phyloP scores from a whole-genome alignment of 2,329 filamentous ascomycete genomes.

The Hypomyces rosellus region DNA sequence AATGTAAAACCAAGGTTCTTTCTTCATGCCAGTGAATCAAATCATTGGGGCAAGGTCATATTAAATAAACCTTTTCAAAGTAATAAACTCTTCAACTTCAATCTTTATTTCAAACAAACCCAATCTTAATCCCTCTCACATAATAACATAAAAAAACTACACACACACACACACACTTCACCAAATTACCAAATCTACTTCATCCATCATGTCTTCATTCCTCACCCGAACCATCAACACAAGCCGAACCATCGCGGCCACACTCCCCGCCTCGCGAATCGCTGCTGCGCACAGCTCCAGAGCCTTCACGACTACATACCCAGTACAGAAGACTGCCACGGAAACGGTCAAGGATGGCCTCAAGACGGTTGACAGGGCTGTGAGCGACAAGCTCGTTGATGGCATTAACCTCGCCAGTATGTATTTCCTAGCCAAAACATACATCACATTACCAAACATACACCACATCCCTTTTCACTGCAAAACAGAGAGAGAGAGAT shows the following conservation, averaged over 20 bases:
- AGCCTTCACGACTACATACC: slow-evolving; percentile 43
- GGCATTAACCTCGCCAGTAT: slow-evolving; percentile 54
- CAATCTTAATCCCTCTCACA: too few relatives aligned
- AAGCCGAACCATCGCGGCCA: background rate
- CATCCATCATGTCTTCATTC: slow-evolving; percentile 8
- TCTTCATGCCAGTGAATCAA: too few relatives aligned
- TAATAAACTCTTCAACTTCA: too few relatives aligned
- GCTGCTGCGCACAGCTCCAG: slow-evolving; percentile 36
- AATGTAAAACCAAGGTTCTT: background rate
- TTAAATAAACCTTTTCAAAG: background rate
- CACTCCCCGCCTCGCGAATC: slow-evolving; percentile 29
- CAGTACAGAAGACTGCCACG: slow-evolving; percentile 41
- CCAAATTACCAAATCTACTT: background rate
- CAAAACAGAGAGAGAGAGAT: too few relatives aligned
- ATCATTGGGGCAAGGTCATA: background rate
- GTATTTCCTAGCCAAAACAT: slow-evolving; percentile 17
- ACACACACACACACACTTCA: background rate
- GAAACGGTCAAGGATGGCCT: slow-evolving; percentile 54
- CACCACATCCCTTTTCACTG: background rate
- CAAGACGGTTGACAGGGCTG: slow-evolving; percentile 53
- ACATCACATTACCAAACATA: too few relatives aligned
- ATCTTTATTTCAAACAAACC: background rate
- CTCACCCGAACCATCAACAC: slow-evolving; percentile 8
- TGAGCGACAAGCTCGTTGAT: slow-evolving; percentile 55
- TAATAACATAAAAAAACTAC: background rate